Conservation (phyloP, 495 filamentous ascomycete genomes). For the Penicillium cinerascens region DNA sequence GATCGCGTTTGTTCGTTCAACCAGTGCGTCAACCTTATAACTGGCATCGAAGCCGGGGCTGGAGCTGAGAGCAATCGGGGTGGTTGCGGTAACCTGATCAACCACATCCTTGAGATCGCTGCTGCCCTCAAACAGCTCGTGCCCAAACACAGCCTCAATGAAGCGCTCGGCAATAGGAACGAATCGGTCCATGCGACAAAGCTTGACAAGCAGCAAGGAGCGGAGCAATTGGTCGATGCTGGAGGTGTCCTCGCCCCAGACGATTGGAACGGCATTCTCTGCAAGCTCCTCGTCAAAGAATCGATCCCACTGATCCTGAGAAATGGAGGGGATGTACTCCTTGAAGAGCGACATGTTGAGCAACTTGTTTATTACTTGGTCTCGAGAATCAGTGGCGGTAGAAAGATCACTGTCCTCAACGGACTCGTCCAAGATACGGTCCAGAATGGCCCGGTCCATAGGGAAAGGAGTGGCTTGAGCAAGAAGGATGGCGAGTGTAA, state of each 20-base stretch:
- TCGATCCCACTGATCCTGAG: constrained; percentile 66
- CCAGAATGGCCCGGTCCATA: constrained; percentile 87
- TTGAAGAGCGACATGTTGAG: constrained; percentile 71
- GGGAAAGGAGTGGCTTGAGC: constrained; percentile 90
- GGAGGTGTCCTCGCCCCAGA: constrained; percentile 65
- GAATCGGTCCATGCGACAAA: constrained; percentile 93
- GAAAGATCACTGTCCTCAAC: constrained; percentile 78
- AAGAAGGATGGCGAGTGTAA: constrained; percentile 93
- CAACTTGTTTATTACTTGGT: constrained; percentile 66
- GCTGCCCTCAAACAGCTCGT: constrained; percentile 70
- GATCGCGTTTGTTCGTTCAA: constrained; percentile 71
- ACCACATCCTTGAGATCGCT: constrained; percentile 84
- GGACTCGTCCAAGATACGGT: constrained; percentile 76
- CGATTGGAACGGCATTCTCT: constrained; percentile 76
- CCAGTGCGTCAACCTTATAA: constrained; percentile 95
- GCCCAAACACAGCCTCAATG: constrained; percentile 84
- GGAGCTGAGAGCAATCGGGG: constrained; percentile 86
- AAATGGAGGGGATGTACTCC: constrained; percentile 58
- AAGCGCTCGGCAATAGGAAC: constrained; percentile 90
- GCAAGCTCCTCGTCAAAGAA: constrained; percentile 85
- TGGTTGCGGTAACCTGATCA: constrained; percentile 74
- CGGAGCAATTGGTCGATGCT: constrained; percentile 73
- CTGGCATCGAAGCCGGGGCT: constrained; percentile 96
- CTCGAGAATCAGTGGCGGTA: constrained; percentile 55
- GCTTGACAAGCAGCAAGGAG: constrained; percentile 82